Evolutionary conservation across 1,284 basidiomycete species (phyloP), one percentile per base, ranked within the genome.

Genomic region (Ceratobasidium sp.): DNA sequence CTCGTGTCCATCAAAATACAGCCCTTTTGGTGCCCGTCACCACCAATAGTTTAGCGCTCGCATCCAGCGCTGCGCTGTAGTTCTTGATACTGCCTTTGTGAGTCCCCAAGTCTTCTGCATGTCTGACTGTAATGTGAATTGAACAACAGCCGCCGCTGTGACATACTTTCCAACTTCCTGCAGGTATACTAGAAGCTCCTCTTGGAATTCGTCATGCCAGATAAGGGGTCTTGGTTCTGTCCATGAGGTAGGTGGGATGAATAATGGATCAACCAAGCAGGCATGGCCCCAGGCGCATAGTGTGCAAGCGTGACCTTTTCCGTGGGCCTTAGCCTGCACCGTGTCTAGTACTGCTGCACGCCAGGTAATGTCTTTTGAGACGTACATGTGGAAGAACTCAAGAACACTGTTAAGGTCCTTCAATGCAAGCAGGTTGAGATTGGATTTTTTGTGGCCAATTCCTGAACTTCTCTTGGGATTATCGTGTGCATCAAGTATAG

Each of bases 1-100:
- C 18, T 72, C 69, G 32, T 75, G 74, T 11, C 74, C 74, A 55
- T 75, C 73, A 14, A 61, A 11, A 23, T 75, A 75, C 41, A 55
- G 49, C 3, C 73, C 63, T 54, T 75, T 75, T 23, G 49, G 35
- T 18, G 54, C 73, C 8, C 46, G 21, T 21, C 50, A 9, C 64
- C 66, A 64, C 9, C 35, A 44, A 38, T 73, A 73, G 2, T 41
- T 73, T 26, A 73, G 16, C 1, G n/a, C 21, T 8, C 55, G 28
- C 28, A 75, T 30, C 62, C 64, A 75, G 4, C 50, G 23, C 8
- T 18, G 14, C 4, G 73, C 63, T 30, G 74, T 75, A 8, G 13
- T 21, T 0, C 14, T 44, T 49, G 74, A 75, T 1, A 75, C 59
- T 18, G 62, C 11, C 38, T 72, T 47, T 8, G 18, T 44, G 13